Percentiles rank a stretch among this genome's conserved stretches.
phyloP scores from a whole-genome alignment of 2,329 filamentous ascomycete genomes.

The Coleophoma eucalyptorum region DNA sequence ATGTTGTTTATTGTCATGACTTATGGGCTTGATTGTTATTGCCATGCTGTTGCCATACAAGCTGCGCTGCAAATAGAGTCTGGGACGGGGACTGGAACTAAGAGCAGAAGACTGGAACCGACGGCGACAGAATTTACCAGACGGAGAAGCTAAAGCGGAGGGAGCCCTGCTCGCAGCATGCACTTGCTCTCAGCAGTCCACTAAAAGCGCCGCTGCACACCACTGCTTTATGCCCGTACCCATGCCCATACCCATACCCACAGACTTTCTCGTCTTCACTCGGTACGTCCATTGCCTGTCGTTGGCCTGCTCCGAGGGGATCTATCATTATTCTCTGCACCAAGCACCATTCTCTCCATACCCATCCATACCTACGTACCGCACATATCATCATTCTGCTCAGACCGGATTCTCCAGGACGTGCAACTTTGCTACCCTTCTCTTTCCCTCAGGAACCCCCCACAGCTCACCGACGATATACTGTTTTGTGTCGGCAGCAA shows the following conservation, averaged over 20 bases:
- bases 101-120: background rate
- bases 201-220: slow-evolving; percentile 2
- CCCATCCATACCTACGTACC: background rate
- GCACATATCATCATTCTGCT: no score
- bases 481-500: background rate
- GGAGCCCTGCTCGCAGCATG: slow-evolving; percentile 1
- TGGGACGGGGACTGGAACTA: background rate
- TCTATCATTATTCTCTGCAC: background rate
- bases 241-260: background rate
- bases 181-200: background rate
- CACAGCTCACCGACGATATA: background rate
- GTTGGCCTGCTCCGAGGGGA: background rate
- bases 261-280: background rate
- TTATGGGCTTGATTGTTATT: no score
- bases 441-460: background rate
- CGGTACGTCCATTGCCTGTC: background rate
- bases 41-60: no score
- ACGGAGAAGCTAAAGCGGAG: background rate
- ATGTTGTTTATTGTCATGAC: no score
- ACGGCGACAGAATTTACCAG: no score
- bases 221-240: background rate
- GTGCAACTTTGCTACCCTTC: no score
- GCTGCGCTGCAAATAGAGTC: no score
- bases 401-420: no score
- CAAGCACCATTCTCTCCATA: background rate